Evolutionary conservation across 371 early-diverging fungal species (phyloP).

Genomic region (Zychaea mexicana): DNA sequence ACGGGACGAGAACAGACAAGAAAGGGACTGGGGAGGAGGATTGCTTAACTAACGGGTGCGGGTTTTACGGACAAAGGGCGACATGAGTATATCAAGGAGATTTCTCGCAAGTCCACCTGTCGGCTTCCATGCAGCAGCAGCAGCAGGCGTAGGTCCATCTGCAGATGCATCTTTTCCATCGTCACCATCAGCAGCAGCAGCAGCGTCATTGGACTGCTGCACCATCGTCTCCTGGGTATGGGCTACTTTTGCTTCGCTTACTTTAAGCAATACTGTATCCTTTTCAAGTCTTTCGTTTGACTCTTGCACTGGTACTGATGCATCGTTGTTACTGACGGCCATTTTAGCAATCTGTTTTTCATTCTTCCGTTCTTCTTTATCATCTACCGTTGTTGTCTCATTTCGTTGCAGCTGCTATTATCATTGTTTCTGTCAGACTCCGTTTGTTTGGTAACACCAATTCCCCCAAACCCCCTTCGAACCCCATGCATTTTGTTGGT

Average conservation of each 20-base stretch:
- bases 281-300: not conserved
- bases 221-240: not conserved
- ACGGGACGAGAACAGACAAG: too few relatives aligned
- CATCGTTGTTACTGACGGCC: not conserved
- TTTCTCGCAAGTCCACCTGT: not conserved
- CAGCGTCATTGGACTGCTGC: not conserved
- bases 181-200: not conserved
- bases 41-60: not conserved
- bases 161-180: not conserved
- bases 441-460: not conserved
- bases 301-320: too few relatives aligned
- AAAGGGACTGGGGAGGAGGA: not conserved
- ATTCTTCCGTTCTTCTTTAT: not conserved
- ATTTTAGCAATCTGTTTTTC: not conserved
- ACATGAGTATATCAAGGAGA: not conserved
- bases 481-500: not conserved
- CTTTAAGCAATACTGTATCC: not conserved
- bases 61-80: not conserved
- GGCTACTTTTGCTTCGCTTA: not conserved
- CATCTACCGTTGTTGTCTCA: not conserved
- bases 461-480: not conserved
- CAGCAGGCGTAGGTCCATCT: not conserved
- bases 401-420: not conserved
- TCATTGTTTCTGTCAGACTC: not conserved
- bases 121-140: not conserved